phyloP scores from a whole-genome alignment of 2,329 filamentous ascomycete genomes.

The Trichoderma sp. region DNA sequence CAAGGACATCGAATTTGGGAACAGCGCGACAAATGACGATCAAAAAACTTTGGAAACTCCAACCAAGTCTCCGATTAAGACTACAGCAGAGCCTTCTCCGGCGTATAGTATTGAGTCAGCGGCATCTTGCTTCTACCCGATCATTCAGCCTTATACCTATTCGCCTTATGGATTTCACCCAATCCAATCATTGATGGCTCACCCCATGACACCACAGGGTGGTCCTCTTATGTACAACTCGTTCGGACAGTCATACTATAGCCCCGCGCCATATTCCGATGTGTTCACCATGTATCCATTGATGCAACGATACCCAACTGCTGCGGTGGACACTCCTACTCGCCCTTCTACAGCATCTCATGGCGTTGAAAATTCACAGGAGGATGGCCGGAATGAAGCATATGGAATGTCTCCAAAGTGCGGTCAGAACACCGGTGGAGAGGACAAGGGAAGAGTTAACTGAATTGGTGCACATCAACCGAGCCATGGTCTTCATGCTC shows the following conservation, averaged over 20 bases:
- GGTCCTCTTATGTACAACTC: conserved; percentile 26
- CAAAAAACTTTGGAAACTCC: not conserved
- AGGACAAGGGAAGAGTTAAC: not conserved
- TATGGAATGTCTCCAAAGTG: not conserved
- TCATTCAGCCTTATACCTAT: conserved; percentile 20
- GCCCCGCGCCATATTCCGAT: not conserved
- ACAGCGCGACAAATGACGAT: not conserved
- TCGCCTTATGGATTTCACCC: conserved; percentile 18
- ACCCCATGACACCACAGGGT: conserved; percentile 13
- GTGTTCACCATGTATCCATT: conserved; percentile 26
- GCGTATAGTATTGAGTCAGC: not conserved
- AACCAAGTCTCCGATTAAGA: not conserved
- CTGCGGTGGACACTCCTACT: conserved; percentile 1
- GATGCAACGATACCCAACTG: conserved; percentile 25
- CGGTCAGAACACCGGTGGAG: not conserved
- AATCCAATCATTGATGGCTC: conserved; percentile 12
- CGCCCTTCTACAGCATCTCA: not conserved
- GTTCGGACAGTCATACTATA: conserved; percentile 12
- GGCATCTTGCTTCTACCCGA: not conserved
- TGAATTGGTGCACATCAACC: not conserved
- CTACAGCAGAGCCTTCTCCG: not conserved
- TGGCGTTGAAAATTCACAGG: not conserved
- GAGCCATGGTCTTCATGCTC: not conserved
- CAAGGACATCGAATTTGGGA: not conserved
- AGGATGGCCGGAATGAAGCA: not conserved